phyloP scores from a whole-genome alignment of 441 rosid genomes.

The Erysimum pusillum region DNA sequence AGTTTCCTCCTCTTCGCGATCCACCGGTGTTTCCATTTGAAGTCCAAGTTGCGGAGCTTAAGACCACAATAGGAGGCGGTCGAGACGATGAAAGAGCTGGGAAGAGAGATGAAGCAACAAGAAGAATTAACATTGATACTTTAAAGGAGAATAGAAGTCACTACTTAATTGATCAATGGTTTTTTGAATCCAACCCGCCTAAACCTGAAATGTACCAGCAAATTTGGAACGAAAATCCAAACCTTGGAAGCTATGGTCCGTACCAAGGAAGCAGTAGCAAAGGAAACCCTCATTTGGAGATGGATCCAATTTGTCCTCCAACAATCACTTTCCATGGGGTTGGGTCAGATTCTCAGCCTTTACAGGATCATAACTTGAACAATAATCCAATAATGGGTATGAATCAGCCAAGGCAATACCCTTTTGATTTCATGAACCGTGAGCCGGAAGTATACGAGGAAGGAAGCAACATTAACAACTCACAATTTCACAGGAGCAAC shows the following conservation, averaged over 20 bases:
- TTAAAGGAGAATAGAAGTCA: neutral
- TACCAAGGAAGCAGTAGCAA: constrained; percentile 31
- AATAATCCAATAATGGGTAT: neutral
- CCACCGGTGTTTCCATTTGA: constrained; percentile 8
- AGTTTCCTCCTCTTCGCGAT: constrained; percentile 19
- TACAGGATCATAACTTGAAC: neutral
- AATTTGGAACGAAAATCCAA: neutral
- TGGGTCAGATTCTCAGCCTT: constrained; percentile 6
- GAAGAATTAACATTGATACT: neutral
- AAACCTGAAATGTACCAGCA: neutral
- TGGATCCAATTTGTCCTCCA: neutral
- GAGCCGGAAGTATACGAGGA: neutral
- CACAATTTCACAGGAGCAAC: constrained; percentile 2
- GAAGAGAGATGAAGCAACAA: neutral
- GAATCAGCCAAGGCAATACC: constrained; percentile 1
- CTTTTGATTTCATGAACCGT: neutral
- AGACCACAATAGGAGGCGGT: neutral
- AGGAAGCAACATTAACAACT: neutral
- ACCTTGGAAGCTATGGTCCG: neutral
- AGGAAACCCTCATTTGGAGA: neutral
- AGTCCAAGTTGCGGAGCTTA: neutral
- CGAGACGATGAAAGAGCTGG: neutral
- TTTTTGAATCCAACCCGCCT: neutral
- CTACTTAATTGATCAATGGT: constrained; percentile 36
- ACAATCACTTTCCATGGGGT: neutral